Evolutionary conservation across 2,329 filamentous ascomycete species (phyloP), one percentile per base, ranked within the genome.

Genomic region (Cladosporium velox): DNA sequence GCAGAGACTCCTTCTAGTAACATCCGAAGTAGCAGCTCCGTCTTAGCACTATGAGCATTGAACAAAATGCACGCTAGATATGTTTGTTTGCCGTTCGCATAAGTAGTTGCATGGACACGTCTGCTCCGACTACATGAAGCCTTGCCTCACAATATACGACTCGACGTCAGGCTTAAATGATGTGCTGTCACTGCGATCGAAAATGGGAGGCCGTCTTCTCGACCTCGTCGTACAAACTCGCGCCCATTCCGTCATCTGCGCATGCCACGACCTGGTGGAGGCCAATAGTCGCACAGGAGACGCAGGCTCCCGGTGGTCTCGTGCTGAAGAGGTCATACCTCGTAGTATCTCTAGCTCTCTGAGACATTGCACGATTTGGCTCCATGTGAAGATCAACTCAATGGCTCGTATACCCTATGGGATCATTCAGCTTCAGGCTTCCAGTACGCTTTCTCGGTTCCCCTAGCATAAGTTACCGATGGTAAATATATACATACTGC

Each of bases 281-380:
- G 52, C 52, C 52, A 55, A 55, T 55, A 18, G 52, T 55, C 8
- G 52, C n/a, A 55, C 52, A 34, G 52, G 34, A 55, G 15, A 34
- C 32, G 52, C 52, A 55, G 52, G 24, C n/a, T 55, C 28, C 52
- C 18, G 30, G 32, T 12, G 52, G 52, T 55, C 52, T 55, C 30
- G 52, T 55, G 52, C 28, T 34, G 52, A 55, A 34, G 52, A 55
- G 11, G 52, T 34, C 28, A 30, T n/a, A 24, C 24, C 24, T 24
- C 24, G 24, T 24, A 32, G 52, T 34, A 12, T 4, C 28, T 26
- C 7, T 52, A 4, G 24, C 49, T 28, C 18, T 32, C 11, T 55
- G 52, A 55, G 11, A 55, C 32, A 14, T 52, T 26, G 12, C 49
- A 47, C 41, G n/a, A 47, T 47, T 21, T 47, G 8, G 14, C 41